Evolutionary conservation across 2,329 filamentous ascomycete genomes (phyloP).

Genomic region (Elsinoe batatas): DNA sequence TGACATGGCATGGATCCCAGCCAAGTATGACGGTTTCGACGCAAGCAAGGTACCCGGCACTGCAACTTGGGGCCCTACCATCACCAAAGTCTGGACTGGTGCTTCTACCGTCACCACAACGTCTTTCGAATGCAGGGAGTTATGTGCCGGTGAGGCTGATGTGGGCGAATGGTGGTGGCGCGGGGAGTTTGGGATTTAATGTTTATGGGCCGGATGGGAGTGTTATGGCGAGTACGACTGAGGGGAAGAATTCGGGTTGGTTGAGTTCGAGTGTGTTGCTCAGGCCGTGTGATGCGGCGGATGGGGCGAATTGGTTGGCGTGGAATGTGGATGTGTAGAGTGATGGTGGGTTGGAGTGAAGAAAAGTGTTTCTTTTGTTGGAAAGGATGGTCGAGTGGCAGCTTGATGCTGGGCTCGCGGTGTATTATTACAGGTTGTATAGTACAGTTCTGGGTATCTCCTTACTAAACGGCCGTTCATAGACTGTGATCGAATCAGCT

Average conservation of each 20-base stretch:
- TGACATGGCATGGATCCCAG: constrained; percentile 14
- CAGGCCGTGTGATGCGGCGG: neutral
- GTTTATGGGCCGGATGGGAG: constrained; percentile 13
- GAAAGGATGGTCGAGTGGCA: too few species aligned
- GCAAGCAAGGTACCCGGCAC: neutral
- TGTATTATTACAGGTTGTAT: neutral
- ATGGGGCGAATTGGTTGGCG: neutral
- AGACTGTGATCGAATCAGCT: too few species aligned
- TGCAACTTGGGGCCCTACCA: neutral
- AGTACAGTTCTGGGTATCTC: neutral
- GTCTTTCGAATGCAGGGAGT: neutral
- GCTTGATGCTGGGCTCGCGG: neutral
- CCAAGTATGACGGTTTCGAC: constrained; percentile 11
- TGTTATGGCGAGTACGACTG: neutral
- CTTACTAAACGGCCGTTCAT: neutral
- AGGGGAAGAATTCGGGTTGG: neutral
- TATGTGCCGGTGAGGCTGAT: neutral
- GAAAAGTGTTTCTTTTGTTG: too few species aligned
- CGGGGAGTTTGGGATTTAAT: constrained; percentile 13
- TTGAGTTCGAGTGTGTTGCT: neutral
- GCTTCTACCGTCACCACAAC: constrained; percentile 10
- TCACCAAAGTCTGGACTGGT: constrained; percentile 13
- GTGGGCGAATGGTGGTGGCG: constrained; percentile 2
- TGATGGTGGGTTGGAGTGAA: too few species aligned
- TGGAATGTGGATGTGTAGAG: neutral